Evolutionary conservation across 2,329 filamentous ascomycete genomes (phyloP), one percentile per base, ranked within the genome.

Genomic region (Microsporum canis): DNA sequence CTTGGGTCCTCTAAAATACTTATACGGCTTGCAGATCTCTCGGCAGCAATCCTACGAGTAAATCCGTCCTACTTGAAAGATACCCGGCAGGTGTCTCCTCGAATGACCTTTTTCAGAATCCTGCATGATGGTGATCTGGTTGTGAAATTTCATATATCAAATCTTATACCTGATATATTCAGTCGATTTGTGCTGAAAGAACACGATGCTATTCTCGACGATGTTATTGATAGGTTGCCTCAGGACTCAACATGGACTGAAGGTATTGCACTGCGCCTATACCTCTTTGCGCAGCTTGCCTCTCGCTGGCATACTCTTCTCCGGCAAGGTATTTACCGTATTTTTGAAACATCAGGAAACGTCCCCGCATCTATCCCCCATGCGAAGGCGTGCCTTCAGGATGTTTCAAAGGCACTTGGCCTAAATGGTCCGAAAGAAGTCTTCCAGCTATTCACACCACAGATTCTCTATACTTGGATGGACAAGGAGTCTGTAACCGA

Each of bases 401-500:
- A 81, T 10, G 84, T 96, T 36, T 84, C 91, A 3, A 74, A 71
- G 10, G 79, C 81, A 0, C 80, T 96, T 38, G 75, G 80, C 0
- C 80, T 97, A 27, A 73, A 79, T 29, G 83, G 84, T 51, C 79
- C 90, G 0, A 83, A 80, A 66, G 82, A 86, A 38, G 76, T 99
- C 0, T 96, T 99, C 69, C 78, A 79, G 4, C 78, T 97, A 0
- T 99, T 97, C 70, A 86, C 89, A 5, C 85, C 91, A 1, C 94
- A 99, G 69, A 79, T 99, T 5, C 77, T 97, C 2, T 96, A 89
- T 70, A 96, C 91, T 0, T 99, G 91, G 92, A 82, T 95, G 2
- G 84, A 89, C 64, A 76, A 76, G 0, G 82, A 87, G 62, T 74
- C 77, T 0, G 77, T 96, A 5, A 78, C 82, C n/a, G 79, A 84